phyloP scores from a whole-genome alignment of 2,329 filamentous ascomycete species.

The Lomentospora prolificans region DNA sequence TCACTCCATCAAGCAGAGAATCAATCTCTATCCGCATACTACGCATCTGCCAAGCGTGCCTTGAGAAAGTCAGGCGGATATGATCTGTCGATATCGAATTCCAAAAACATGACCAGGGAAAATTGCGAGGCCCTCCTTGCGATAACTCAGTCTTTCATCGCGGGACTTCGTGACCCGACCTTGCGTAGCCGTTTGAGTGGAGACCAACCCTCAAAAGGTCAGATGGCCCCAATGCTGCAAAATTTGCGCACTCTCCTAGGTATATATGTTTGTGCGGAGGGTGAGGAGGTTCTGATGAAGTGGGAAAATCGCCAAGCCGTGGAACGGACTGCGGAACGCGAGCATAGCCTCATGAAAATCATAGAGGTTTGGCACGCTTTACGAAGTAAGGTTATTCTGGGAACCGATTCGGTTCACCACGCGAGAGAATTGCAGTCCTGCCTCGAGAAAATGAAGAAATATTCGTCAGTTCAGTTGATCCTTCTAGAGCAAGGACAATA shows the following conservation, averaged over 20 bases:
- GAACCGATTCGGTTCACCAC: conserved; percentile 36
- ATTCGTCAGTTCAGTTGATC: conserved; percentile 42
- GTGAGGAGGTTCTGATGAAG: conserved; percentile 39
- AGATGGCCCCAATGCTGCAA: conserved; percentile 15
- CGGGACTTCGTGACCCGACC: conserved; percentile 37
- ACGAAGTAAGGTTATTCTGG: conserved; percentile 28
- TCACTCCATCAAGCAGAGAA: conserved; percentile 27
- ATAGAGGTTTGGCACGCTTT: conserved; percentile 37
- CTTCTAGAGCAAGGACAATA: conserved; percentile 42
- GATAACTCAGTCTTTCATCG: conserved; percentile 43
- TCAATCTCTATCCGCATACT: conserved; percentile 35
- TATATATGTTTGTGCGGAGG: conserved; percentile 42
- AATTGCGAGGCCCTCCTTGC: conserved; percentile 41
- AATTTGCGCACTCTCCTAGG: conserved; percentile 41
- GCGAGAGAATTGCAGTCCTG: conserved; percentile 41
- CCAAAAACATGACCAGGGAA: conserved; percentile 27
- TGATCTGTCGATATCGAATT: conserved; percentile 39
- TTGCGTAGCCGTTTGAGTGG: conserved; percentile 34
- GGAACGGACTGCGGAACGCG: conserved; percentile 23
- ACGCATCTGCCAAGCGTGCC: conserved; percentile 36
- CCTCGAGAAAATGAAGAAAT: conserved; percentile 38
- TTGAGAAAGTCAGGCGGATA: conserved; percentile 38
- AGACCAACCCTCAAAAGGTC: conserved; percentile 37
- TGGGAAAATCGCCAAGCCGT: conserved; percentile 28
- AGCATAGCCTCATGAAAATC: conserved; percentile 24